phyloP scores from a whole-genome alignment of 2,329 filamentous ascomycete species.

The Exophiala dermatitidis region DNA sequence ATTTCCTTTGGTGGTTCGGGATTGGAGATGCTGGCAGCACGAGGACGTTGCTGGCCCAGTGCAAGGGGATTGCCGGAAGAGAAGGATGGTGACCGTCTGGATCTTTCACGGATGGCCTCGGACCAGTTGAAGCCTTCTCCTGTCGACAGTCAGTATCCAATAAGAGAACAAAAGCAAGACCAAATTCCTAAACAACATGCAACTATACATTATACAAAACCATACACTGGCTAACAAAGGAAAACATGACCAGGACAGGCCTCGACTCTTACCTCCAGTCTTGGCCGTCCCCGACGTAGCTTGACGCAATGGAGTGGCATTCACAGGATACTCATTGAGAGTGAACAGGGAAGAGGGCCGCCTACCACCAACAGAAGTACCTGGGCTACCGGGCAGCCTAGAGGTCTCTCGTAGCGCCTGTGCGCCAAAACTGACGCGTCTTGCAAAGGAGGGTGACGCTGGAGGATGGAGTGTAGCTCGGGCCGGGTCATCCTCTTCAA shows the following conservation, averaged over 20 bases:
- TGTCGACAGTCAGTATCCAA: constrained; percentile 38
- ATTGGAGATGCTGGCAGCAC: constrained; percentile 40
- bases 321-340: constrained; percentile 25
- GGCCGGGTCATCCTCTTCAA: constrained; percentile 69
- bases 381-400: constrained; percentile 55
- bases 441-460: constrained; percentile 63
- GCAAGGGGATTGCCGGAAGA: constrained; percentile 32
- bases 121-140: constrained; percentile 96
- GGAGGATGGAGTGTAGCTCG: constrained; percentile 55
- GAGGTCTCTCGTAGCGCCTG: constrained; percentile 63
- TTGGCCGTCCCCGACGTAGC: constrained; percentile 26
- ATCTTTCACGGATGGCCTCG: constrained; percentile 86
- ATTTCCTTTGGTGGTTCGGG: constrained; percentile 48
- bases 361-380: constrained; percentile 58
- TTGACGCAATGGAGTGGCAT: constrained; percentile 21
- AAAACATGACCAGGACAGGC: constrained; percentile 40
- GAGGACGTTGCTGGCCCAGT: constrained; percentile 22
- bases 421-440: constrained; percentile 84
- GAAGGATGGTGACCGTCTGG: constrained; percentile 62
- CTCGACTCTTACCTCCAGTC: constrained; percentile 48
- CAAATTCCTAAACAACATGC: not conserved
- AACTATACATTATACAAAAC: not conserved
- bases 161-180: not conserved
- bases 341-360: constrained; percentile 44
- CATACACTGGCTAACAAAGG: not conserved